A percentile compares a stretch with the other conserved stretches of the same genome.
Conservation (phyloP, 106 monocot species). For the Dendrobium huoshanense region DNA sequence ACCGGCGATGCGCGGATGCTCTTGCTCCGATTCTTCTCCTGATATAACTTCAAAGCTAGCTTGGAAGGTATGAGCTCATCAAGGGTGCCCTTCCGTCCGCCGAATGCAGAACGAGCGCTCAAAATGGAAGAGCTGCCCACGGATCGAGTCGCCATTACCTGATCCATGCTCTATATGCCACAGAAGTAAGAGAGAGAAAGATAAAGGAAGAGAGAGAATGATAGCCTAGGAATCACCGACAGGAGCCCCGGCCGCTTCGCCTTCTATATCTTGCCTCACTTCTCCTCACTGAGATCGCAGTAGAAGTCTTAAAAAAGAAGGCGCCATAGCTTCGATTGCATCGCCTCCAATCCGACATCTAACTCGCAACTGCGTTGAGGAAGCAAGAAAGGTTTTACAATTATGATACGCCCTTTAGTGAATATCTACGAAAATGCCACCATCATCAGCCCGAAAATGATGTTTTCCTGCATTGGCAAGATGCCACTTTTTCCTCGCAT, state of each 20-base stretch:
- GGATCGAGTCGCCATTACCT: not conserved
- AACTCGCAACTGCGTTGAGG: not conserved
- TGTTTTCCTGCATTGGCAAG: too few species aligned
- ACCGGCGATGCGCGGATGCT: not conserved
- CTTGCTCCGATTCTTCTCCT: not conserved
- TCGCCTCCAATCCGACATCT: not conserved
- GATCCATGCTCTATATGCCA: not conserved
- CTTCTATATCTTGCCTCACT: not conserved
- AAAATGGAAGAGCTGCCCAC: not conserved
- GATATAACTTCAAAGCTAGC: not conserved
- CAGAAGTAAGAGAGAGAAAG: not conserved
- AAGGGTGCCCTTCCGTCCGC: not conserved
- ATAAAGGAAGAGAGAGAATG: too few species aligned
- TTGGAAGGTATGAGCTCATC: not conserved
- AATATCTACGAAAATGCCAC: not conserved
- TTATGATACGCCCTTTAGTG: not conserved
- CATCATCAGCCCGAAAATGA: too few species aligned
- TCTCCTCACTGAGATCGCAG: not conserved
- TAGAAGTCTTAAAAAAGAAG: not conserved
- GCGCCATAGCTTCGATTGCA: not conserved
- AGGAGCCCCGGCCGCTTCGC: not conserved
- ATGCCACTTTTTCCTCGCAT: not conserved
- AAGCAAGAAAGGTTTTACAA: not conserved
- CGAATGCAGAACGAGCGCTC: not conserved
- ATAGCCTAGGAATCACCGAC: not conserved